Base-by-base conservation (phyloP, 306 rosid species). In the Elaeagnus macrophylla region DNA sequence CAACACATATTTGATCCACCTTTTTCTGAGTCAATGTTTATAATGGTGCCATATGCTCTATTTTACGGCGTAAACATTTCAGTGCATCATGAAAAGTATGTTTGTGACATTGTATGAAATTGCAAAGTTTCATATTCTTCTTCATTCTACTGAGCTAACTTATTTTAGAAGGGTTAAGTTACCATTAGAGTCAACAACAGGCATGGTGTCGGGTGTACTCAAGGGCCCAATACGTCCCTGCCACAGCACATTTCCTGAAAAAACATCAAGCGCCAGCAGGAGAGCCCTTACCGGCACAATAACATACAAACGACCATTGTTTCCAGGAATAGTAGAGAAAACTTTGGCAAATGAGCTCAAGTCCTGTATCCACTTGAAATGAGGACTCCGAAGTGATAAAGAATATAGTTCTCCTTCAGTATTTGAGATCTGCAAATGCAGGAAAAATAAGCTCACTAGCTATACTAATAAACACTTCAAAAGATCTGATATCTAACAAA, bases 151-250 rank as follows among this genome's bases (percentile, higher is more conserved):
- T 14, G 12, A 39, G 32, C 6, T 39, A 16, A 37, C 10, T 9
- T 7, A 16, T 5, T 14, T 16, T 16, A 57, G 46, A 50, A 56
- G 20, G 52, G 57, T 37, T 1, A 13, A 69, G 41, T 68, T 64
- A 80, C 95, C 97, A 72, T 82, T 85, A 41, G 93, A 80, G 58
- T 89, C 95, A 15, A 85, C 87, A 43, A 80, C 75, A 14, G 89
- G 93, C 1, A 74, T 61, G 46, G 58, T 64, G 43, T 76, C 82
- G 11, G 65, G 44, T 51, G 69, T 66, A 61, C 77, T 80, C 55
- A 89, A 68, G 17, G 95, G 86, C 6, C 97, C 97, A 45, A 85
- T 71, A 63, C 53, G 76, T 39, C 76, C 54, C 61, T 85, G 89
- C 97, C 97, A 89, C 58, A 80, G 47, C 65, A 85, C 50, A 66